Conservation (phyloP, 73 alveolate genomes). For the Loxodes magnus region DNA sequence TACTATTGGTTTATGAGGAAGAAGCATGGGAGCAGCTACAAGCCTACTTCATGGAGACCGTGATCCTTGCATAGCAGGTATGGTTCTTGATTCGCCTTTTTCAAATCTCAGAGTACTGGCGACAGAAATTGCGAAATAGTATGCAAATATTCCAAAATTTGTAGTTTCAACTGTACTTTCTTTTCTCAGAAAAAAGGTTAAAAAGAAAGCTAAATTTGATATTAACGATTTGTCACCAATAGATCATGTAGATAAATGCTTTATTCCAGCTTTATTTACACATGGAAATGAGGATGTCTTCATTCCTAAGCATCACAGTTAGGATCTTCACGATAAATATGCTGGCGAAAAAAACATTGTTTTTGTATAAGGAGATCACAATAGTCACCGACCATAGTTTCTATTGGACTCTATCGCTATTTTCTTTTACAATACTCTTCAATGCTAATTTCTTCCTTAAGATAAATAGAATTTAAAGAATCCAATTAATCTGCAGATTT, state of each 20-base stretch:
- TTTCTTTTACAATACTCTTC: slow-evolving; percentile 42
- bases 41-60: slow-evolving; percentile 82
- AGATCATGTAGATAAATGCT: slow-evolving; percentile 41
- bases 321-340: slow-evolving; percentile 77
- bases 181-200: slow-evolving; percentile 56
- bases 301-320: slow-evolving; percentile 85
- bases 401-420: slow-evolving; percentile 46
- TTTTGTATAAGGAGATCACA: slow-evolving; percentile 66
- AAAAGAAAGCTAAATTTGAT: slow-evolving; percentile 76
- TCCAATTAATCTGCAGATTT: too few relatives aligned
- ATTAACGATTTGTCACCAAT: slow-evolving; percentile 66
- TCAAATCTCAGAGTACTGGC: slow-evolving; percentile 57
- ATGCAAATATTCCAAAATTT: slow-evolving; percentile 38
- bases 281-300: slow-evolving; percentile 86
- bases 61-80: slow-evolving; percentile 87
- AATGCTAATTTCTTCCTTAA: background rate
- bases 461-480: too few relatives aligned
- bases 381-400: slow-evolving; percentile 49
- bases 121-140: slow-evolving; percentile 54
- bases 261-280: slow-evolving; percentile 73
- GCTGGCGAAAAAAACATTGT: slow-evolving; percentile 87
- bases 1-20: slow-evolving; percentile 84
- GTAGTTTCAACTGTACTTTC: slow-evolving; percentile 49
- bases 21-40: slow-evolving; percentile 97
- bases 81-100: slow-evolving; percentile 94